Evolutionary conservation across 2,329 filamentous ascomycete species (phyloP).

Genomic region (Domatiomyces catenatus): DNA sequence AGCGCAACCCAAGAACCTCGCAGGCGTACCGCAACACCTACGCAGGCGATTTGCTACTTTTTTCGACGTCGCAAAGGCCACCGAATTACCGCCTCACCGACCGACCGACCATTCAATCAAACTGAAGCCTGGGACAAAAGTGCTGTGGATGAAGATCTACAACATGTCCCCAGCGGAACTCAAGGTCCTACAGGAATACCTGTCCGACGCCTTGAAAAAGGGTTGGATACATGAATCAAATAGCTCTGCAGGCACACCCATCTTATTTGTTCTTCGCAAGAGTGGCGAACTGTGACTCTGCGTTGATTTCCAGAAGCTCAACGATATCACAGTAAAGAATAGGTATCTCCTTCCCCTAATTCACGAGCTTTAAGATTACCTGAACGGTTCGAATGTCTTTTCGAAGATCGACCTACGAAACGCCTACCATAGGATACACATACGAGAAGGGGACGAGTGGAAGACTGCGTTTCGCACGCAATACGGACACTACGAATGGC

Average conservation of each 20-base stretch:
- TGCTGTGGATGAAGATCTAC: no score
- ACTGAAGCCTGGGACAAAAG: no score
- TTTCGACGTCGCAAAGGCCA: no score
- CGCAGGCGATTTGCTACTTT: no score
- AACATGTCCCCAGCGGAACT: no score
- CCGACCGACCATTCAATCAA: no score
- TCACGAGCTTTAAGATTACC: background rate
- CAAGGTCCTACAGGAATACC: no score
- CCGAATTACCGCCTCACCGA: no score
- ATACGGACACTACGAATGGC: constrained; percentile 13
- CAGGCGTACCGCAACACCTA: no score
- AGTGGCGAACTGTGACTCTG: constrained; percentile 20
- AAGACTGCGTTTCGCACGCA: constrained; percentile 13
- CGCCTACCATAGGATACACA: constrained; percentile 8
- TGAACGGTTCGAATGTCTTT: constrained; percentile 5
- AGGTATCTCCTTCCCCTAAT: constrained; percentile 22
- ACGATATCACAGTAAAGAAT: constrained; percentile 23
- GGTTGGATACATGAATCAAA: no score
- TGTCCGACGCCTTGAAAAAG: no score
- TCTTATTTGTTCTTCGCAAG: constrained; percentile 23
- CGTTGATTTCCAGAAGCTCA: constrained; percentile 24
- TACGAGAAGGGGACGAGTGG: constrained; percentile 10
- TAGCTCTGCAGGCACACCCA: constrained; percentile 10
- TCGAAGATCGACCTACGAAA: constrained; percentile 13
- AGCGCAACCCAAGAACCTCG: no score